Base-by-base conservation (phyloP, 805 yeast species). In the Candida caryicola region DNA sequence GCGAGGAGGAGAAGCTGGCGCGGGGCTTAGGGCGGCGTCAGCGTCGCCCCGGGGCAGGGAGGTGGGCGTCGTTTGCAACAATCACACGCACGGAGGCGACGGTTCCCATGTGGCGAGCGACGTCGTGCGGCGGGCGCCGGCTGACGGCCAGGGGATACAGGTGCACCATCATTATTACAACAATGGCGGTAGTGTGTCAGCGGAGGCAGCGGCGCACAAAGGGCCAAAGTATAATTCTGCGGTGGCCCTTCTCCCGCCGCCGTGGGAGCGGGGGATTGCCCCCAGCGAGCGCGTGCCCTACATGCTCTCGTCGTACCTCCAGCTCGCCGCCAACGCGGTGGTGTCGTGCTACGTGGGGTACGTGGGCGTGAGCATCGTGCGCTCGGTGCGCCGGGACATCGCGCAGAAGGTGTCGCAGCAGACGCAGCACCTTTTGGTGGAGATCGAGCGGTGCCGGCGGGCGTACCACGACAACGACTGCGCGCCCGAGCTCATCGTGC, bases 241-340 rank as follows among this genome's bases (percentile, higher is more conserved):
- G 9, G 10, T 7, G 9, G n/a, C 32, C 18, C 25, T 28, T 15
- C 60, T 81, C 23, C 87, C 87, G 1, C 62, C 64, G 2, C 85
- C 86, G 0, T 81, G 86, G 86, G 73, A 76, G 4, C 40, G 64
- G 5, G 50, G 59, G 5, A 74, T 80, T 3, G 52, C 62, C 9
- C 85, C 87, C 3, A 66, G 62, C 14, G 77, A 74, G 21, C 71
- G 70, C 41, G 58, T 68, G 0, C 77, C 84, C 5, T 83, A 83
- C 50, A 52, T 77, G 19, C 52, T 81, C 7, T 71, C 82, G 7
- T 77, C 89, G 10, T 81, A 82, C 47, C 54, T 82, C 23, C 90
- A 83, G 55, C 48, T 81, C 6, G 33, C 69, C 2, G 52, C 77
- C 42, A 83, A 83, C 50, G 54, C 71, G 2, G 39, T 68, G 2